Conservation (phyloP, 1,139 yeast species). For the Barnettozyma hawaiiensis region DNA sequence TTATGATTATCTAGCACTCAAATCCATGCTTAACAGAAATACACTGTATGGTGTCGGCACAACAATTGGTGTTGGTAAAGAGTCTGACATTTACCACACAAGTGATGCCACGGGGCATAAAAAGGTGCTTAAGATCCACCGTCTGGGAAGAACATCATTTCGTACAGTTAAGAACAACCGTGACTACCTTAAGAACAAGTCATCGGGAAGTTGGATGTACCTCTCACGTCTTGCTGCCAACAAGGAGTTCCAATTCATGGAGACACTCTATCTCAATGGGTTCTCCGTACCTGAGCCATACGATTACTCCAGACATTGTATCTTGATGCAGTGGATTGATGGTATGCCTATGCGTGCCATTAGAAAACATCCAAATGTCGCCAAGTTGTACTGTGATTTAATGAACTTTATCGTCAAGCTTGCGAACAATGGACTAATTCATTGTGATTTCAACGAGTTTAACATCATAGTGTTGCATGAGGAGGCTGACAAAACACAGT, state of each 20-base stretch:
- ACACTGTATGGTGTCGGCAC: conserved; percentile 76
- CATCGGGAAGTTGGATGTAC: conserved; percentile 79
- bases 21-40: conserved; percentile 69
- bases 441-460: conserved; percentile 96
- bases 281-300: conserved; percentile 85
- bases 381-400: conserved; percentile 70
- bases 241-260: conserved; percentile 87
- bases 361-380: conserved; percentile 60
- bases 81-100: conserved; percentile 90
- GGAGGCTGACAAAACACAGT: conserved; percentile 40
- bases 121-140: conserved; percentile 79
- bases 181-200: conserved; percentile 72
- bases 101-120: conserved; percentile 61
- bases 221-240: conserved; percentile 85
- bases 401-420: conserved; percentile 82
- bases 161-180: conserved; percentile 88
- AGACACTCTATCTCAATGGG: conserved; percentile 62
- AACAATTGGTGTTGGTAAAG: conserved; percentile 95
- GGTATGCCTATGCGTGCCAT: conserved; percentile 89
- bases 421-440: conserved; percentile 86
- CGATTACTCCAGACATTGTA: conserved; percentile 87
- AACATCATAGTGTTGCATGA: conserved; percentile 79
- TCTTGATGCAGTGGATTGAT: conserved; percentile 83
- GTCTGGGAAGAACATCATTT: conserved; percentile 91
- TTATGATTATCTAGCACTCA: conserved; percentile 84